Evolutionary conservation across 352 stramenopile species (phyloP).

Genomic region (Pythium aphanidermatum): DNA sequence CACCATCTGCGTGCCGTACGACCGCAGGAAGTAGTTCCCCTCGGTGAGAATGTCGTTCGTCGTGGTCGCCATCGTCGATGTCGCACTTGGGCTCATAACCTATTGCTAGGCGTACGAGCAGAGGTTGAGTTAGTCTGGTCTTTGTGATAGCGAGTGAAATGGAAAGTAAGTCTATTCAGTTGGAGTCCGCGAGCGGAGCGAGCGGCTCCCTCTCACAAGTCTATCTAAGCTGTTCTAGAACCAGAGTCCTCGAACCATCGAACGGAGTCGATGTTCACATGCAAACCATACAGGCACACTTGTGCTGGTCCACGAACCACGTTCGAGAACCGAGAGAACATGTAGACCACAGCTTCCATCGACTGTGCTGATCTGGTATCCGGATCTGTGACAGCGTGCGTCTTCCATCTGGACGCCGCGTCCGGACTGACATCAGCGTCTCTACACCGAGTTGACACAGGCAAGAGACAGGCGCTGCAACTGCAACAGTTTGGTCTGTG

Average conservation of each 20-base stretch:
- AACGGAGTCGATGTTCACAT: conserved; percentile 5
- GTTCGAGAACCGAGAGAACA: conserved; percentile 2
- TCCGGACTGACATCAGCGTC: conserved; percentile 2
- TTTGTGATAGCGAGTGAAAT: conserved; percentile 1
- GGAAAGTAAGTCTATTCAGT: conserved; percentile 6
- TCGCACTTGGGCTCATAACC: conserved; percentile 10
- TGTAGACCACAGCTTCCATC: conserved; percentile 2
- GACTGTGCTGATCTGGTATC: conserved; percentile 1
- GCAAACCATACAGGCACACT: conserved; percentile 4
- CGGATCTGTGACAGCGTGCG: conserved; percentile 3
- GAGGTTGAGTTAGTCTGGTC: too few species aligned
- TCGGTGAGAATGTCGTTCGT: conserved; percentile 2
- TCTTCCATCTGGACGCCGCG: conserved; percentile 3
- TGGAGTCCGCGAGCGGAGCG: neutral
- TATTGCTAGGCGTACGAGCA: too few species aligned
- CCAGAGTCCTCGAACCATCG: conserved; percentile 3
- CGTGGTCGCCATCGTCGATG: too few species aligned
- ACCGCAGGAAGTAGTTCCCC: conserved; percentile 9
- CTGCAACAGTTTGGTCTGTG: conserved; percentile 5
- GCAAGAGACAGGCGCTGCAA: conserved; percentile 5
- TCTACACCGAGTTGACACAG: conserved; percentile 2
- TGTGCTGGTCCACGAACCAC: conserved; percentile 7
- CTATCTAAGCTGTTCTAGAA: conserved; percentile 2
- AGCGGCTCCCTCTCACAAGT: neutral
- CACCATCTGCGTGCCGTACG: conserved; percentile 5